Conservation (phyloP, 768 basidiomycete species). For the Mycena olivaceomarginata region DNA sequence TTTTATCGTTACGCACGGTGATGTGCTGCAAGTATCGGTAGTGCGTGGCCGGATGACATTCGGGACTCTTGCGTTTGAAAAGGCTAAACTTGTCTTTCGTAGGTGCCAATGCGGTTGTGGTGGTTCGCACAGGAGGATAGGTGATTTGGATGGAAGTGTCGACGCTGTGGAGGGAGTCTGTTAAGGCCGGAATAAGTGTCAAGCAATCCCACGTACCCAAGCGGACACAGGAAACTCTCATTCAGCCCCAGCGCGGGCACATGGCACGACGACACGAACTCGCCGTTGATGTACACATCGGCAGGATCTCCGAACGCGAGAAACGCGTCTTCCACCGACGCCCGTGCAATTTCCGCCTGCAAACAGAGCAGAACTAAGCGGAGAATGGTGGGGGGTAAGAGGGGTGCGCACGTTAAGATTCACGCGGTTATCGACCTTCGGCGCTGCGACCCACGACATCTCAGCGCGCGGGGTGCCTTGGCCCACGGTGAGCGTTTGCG, state of each 20-base stretch:
- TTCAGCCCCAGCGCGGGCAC: not conserved
- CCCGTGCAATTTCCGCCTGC: not conserved
- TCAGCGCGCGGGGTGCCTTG: not conserved
- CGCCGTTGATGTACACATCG: not conserved
- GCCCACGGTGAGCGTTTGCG: not conserved
- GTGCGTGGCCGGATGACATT: constrained; percentile 3
- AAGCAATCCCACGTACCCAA: constrained; percentile 1
- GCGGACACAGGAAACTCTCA: constrained; percentile 3
- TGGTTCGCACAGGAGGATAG: not conserved
- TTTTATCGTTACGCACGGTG: not conserved
- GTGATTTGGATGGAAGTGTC: not conserved
- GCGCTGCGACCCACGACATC: not conserved
- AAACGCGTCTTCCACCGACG: not conserved
- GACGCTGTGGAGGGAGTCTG: not conserved
- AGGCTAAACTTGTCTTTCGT: not conserved
- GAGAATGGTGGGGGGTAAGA: not conserved
- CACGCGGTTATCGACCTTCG: not conserved
- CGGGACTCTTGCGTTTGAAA: constrained; percentile 1
- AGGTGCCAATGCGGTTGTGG: constrained; percentile 4
- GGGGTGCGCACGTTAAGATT: not conserved
- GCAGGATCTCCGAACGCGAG: not conserved
- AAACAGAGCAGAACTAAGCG: not conserved
- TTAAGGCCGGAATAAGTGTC: not conserved
- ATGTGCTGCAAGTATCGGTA: constrained; percentile 6
- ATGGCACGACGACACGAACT: not conserved